phyloP scores from a whole-genome alignment of 1,139 yeast genomes.

The Eremothecium gossypii region DNA sequence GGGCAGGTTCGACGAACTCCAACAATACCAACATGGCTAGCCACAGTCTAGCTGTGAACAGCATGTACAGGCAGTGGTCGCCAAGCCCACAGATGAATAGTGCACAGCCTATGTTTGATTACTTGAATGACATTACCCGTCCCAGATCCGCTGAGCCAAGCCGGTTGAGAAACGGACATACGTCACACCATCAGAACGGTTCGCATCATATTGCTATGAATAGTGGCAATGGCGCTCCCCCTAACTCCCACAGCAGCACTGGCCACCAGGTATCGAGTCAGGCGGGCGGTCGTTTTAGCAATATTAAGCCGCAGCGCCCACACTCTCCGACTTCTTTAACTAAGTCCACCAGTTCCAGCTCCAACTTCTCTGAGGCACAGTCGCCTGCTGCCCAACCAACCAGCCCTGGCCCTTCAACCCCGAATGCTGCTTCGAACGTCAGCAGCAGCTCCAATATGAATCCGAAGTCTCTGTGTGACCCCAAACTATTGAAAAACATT shows the following conservation, averaged over 20 bases:
- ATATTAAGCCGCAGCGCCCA: constrained; percentile 5
- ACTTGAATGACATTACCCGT: constrained; percentile 24
- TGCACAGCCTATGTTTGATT: constrained; percentile 21
- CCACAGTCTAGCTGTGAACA: constrained; percentile 8
- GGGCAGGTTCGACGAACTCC: constrained; percentile 12
- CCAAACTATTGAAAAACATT: constrained; percentile 60
- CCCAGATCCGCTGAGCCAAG: constrained; percentile 38
- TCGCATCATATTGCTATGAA: constrained; percentile 5
- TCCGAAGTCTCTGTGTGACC: constrained; percentile 57
- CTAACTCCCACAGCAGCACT: not conserved
- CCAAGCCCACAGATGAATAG: constrained; percentile 20
- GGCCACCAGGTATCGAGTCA: constrained; percentile 6
- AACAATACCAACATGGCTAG: not conserved
- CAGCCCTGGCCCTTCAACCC: constrained; percentile 2
- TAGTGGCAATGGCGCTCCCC: constrained; percentile 3
- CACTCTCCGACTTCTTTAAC: constrained; percentile 1
- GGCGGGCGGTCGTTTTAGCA: constrained; percentile 12
- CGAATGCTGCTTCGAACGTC: constrained; percentile 1
- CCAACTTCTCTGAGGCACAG: constrained; percentile 1
- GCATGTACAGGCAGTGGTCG: constrained; percentile 25
- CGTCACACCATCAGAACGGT: constrained; percentile 7
- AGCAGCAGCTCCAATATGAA: constrained; percentile 26
- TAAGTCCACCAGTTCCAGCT: not conserved
- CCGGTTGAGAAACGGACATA: constrained; percentile 10
- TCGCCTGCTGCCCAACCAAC: constrained; percentile 1